These are phyloP conservation scores for Peronospora farinosa DNA, from an alignment of 352 stramenopile genomes.

Conservation along the genomic window DNA sequence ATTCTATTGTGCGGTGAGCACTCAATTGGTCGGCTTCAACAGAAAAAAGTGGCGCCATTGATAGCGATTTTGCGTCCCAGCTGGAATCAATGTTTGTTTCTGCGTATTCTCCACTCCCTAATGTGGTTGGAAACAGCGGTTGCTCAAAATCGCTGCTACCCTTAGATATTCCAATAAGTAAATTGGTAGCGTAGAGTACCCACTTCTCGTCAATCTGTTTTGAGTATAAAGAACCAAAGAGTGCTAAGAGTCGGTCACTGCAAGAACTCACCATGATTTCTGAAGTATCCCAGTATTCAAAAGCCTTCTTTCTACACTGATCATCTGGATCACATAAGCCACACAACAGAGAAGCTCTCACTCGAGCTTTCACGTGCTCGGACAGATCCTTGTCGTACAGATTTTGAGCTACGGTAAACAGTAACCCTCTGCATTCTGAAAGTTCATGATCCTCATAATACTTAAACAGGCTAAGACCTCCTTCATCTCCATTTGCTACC, in stretches of 20 bases:
- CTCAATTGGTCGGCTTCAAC: slow-evolving; percentile 56
- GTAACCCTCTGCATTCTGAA: slow-evolving; percentile 30
- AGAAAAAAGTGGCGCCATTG: slow-evolving; percentile 72
- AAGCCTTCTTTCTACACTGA: slow-evolving; percentile 31
- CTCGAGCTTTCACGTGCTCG: slow-evolving; percentile 10
- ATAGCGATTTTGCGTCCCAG: slow-evolving; percentile 61
- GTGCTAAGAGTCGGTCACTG: slow-evolving; percentile 36
- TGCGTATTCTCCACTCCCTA: slow-evolving; percentile 41
- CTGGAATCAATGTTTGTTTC: slow-evolving; percentile 55
- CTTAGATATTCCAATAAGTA: slow-evolving; percentile 40
- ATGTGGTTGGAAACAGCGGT: slow-evolving; percentile 44
- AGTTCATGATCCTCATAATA: slow-evolving; percentile 36
- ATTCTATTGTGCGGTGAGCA: slow-evolving; percentile 3
- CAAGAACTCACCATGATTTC: slow-evolving; percentile 29
- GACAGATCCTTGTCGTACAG: slow-evolving; percentile 28
- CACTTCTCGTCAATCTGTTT: slow-evolving; percentile 49
- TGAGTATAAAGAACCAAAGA: slow-evolving; percentile 48
- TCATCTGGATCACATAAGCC: slow-evolving; percentile 48
- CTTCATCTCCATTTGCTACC: slow-evolving; percentile 23
- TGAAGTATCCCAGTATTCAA: slow-evolving; percentile 45
- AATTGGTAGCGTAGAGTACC: slow-evolving; percentile 61
- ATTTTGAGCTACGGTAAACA: slow-evolving; percentile 39
- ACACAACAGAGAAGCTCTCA: slow-evolving; percentile 37
- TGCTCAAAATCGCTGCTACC: slow-evolving; percentile 24
- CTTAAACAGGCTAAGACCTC: slow-evolving; percentile 37